Base-by-base conservation (phyloP, 192 early-diverging fungal species). In the Cetraspora pellucida region DNA sequence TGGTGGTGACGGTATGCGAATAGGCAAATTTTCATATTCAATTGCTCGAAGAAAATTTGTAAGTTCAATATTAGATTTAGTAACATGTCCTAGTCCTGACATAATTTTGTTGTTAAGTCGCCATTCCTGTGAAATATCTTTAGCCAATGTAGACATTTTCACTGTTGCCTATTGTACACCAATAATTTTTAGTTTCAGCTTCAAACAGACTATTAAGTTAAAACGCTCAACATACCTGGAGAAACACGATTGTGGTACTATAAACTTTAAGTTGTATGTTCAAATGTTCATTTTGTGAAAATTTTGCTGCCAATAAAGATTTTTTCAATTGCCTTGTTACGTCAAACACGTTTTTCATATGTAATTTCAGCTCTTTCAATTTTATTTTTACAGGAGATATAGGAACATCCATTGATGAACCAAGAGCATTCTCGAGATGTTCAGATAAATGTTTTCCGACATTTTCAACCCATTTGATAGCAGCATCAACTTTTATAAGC, bases 1-100 rank as follows among this genome's bases (percentile, higher is more conserved):
- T 19, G 31, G 2, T 43, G 13, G 3, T 14, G 13, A n/a, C 37
- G 63, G 63, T 1, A 31, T 11, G 14, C 23, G 25, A 37, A 37
- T 7, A 37, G 37, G 37, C 37, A 37, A 3, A 25, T 11, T 11
- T 59, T 21, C 37, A 37, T 7, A 37, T 30, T 52, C 50, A 27
- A 71, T 54, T 27, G 21, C n/a, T 30, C 69, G 21, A 25, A 71
- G 23, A 71, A 55, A 72, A 58, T 55, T 57, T 11, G 71, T 57
- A n/a, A 76, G 43, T 21, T 76, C 74, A 13, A 52, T 76, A 66
- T 76, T 66, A 21, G 63, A 66, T 66, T 76, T 64, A 16, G 47
- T 76, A n/a, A 76, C 74, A 43, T 76, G 74, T 11, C 61, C 46
- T 49, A 76, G 43, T 16, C 27, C 46, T 11, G 59, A 8, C 28